Conservation (phyloP, 1,284 basidiomycete species). For the Ustilago tritici region DNA sequence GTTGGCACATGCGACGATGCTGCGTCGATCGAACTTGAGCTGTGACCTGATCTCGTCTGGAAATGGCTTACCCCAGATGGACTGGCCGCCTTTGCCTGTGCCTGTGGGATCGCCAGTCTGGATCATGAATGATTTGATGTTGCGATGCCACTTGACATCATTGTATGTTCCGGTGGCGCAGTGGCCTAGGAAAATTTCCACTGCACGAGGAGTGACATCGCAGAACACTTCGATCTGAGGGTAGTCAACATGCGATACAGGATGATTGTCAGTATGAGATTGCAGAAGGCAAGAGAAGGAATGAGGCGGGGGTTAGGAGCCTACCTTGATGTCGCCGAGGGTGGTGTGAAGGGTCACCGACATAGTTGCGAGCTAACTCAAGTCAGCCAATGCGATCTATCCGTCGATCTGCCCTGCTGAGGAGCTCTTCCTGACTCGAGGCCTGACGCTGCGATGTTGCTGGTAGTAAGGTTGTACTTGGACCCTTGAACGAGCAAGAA, state of each 20-base stretch:
- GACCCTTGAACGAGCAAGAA: conserved; percentile 6
- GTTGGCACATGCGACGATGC: conserved; percentile 68
- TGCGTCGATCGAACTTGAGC: conserved; percentile 60
- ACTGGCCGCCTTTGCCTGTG: conserved; percentile 91
- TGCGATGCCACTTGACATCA: conserved; percentile 84
- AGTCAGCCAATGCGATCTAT: not conserved
- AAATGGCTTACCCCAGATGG: conserved; percentile 94
- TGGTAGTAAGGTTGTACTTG: not conserved
- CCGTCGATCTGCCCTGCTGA: no score
- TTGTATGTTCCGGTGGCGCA: conserved; percentile 91
- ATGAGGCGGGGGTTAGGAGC: conserved; percentile 20
- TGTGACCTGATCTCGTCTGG: conserved; percentile 84
- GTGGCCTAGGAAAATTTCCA: conserved; percentile 96
- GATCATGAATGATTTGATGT: conserved; percentile 80
- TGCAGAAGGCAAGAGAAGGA: not conserved
- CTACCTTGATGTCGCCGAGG: conserved; percentile 92
- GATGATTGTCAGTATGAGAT: not conserved
- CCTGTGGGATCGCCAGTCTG: conserved; percentile 97
- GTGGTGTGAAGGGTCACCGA: conserved; percentile 95
- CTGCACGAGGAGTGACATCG: conserved; percentile 91
- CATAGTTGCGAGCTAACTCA: conserved; percentile 71
- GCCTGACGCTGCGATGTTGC: not conserved
- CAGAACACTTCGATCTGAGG: conserved; percentile 95
- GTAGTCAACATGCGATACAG: not conserved
- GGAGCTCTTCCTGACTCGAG: not conserved